Conservation (phyloP, 768 basidiomycete genomes). For the Mycena haematopus region DNA sequence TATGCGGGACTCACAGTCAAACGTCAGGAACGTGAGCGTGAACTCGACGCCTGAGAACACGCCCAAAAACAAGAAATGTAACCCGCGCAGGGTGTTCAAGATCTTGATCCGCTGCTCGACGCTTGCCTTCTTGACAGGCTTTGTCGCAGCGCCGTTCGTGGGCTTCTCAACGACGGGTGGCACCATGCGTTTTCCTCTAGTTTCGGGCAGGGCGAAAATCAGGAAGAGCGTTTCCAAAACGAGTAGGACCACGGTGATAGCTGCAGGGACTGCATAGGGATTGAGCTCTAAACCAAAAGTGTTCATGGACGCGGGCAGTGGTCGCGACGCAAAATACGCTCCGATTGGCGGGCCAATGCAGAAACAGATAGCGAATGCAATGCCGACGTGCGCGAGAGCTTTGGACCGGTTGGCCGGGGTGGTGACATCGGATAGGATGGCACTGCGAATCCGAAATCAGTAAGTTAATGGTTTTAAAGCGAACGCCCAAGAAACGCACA, state of each 20-base stretch:
- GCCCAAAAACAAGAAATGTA: conserved; percentile 88
- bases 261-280: conserved; percentile 89
- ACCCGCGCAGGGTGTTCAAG: conserved; percentile 63
- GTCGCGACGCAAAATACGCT: conserved; percentile 93
- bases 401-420: conserved; percentile 80
- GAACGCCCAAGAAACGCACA: conserved; percentile 59
- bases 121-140: conserved; percentile 37
- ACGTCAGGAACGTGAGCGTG: conserved; percentile 94
- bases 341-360: conserved; percentile 92
- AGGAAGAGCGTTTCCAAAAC: conserved; percentile 83
- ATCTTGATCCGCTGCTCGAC: conserved; percentile 58
- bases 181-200: conserved; percentile 56
- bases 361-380: conserved; percentile 96
- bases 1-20: conserved; percentile 68
- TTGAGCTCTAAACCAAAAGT: conserved; percentile 74
- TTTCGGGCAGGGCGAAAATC: conserved; percentile 81
- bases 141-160: conserved; percentile 34
- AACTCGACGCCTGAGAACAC: conserved; percentile 97
- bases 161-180: conserved; percentile 30
- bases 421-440: conserved; percentile 92
- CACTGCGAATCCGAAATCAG: conserved; percentile 51
- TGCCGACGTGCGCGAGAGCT: conserved; percentile 90
- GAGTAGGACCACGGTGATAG: conserved; percentile 80
- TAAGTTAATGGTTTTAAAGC: not conserved
- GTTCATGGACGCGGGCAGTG: conserved; percentile 65